Evolutionary conservation across 495 filamentous ascomycete genomes (phyloP), one percentile per base, ranked within the genome.

Genomic region (Neurospora tetrasperma): DNA sequence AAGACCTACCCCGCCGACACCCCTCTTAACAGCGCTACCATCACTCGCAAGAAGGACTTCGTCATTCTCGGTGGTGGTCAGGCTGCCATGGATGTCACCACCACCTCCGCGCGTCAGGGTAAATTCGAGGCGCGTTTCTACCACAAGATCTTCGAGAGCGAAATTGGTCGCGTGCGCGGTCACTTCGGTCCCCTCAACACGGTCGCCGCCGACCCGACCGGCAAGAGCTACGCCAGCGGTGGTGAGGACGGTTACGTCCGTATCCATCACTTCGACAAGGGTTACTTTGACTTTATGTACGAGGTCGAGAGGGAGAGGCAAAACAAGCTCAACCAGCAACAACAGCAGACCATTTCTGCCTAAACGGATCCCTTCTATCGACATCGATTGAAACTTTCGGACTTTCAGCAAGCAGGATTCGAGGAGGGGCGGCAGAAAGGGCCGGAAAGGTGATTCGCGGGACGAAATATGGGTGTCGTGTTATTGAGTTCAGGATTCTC

Each of bases 81-180:
- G 84, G 96, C 95, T 72, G 96, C 96, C 77, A 97, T 97, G 93
- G 96, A 98, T 82, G 96, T 99, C 81, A 99, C 96, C n/a, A 96
- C 92, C 20, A 99, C 96, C 48, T 90, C 90, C 39, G 89, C 93
- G 12, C 88, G 96, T 69, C 96, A 98, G 83, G 96, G 96, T 82
- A 98, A 98, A 84, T 99, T 99, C 86, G 96, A 99, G 82, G 96
- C 96, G 35, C 89, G 96, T 70, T 98, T 99, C 87, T 99, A 97
- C 87, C 96, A 99, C 89, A 97, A 95, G 86, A 89, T 99, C 78
- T 98, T 99, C 82, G 94, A 97, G 83, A 95, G 98, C 81, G 96
- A 99, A 87, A 96, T 98, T 80, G 96, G 96, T 74, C 89, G 96
- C 82, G 96, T 99, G 75, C 87, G 93, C 76, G 96, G 96, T 68